Percentiles rank a stretch among this genome's conserved stretches.
Conservation (phyloP, 768 basidiomycete species). For the Auricularia sp. region DNA sequence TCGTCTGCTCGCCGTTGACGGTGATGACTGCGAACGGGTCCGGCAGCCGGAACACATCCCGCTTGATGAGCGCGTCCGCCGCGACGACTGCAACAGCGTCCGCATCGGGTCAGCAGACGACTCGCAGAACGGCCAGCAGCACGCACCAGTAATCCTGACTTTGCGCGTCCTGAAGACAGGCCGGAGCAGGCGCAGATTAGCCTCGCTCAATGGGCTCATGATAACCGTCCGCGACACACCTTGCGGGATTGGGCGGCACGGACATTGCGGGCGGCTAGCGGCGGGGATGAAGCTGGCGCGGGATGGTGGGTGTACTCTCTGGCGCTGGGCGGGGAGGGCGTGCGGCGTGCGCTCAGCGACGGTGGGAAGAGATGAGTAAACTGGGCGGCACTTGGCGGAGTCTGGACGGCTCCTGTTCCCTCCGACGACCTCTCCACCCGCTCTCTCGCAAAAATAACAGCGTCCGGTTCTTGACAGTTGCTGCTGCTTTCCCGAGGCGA, state of each 20-base stretch:
- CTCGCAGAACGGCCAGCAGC: neutral
- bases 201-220: neutral
- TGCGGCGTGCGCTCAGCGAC: too few relatives aligned
- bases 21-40: slow-evolving; percentile 99
- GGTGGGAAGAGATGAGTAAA: too few relatives aligned
- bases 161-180: slow-evolving; percentile 2
- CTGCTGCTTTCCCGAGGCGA: too few relatives aligned
- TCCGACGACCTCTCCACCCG: too few relatives aligned
- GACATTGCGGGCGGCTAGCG: neutral
- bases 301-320: neutral
- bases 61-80: slow-evolving; percentile 86
- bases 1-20: slow-evolving; percentile 94
- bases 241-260: neutral
- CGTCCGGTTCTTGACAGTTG: too few relatives aligned
- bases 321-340: too few relatives aligned
- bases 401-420: too few relatives aligned
- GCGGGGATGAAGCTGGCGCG: neutral
- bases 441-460: too few relatives aligned
- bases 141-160: slow-evolving; percentile 8
- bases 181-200: neutral
- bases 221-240: neutral
- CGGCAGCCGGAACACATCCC: slow-evolving; percentile 91
- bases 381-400: too few relatives aligned
- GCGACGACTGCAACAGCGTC: slow-evolving; percentile 62
- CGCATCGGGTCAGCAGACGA: neutral